These are phyloP conservation scores for Vigna unguiculata DNA, from an alignment of 306 rosid species.

Conservation along the genomic window DNA sequence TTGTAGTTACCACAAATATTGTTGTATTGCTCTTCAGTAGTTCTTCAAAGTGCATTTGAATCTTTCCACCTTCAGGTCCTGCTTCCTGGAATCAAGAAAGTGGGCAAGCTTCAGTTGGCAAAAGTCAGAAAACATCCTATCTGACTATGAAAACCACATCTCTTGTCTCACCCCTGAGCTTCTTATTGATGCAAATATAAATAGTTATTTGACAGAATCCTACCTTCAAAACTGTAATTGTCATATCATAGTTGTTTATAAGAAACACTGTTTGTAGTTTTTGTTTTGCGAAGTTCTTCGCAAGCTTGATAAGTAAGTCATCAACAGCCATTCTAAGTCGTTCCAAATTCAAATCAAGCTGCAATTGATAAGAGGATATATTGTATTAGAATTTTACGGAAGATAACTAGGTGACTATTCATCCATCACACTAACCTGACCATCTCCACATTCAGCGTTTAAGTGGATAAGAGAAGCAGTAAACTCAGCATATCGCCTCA, in stretches of 20 bases:
- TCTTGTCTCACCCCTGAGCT: conserved; percentile 30
- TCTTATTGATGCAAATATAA: conserved; percentile 42
- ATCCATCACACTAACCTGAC: conserved; percentile 69
- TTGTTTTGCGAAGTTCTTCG: conserved; percentile 76
- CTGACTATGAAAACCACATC: conserved; percentile 16
- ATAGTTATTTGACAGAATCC: conserved; percentile 40
- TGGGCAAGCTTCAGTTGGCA: conserved; percentile 30
- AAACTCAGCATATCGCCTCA: conserved; percentile 98
- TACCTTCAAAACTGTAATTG: conserved; percentile 93
- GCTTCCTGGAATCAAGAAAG: conserved; percentile 75
- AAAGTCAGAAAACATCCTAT: conserved; percentile 18
- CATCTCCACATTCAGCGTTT: conserved; percentile 90
- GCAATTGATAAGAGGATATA: conserved; percentile 45
- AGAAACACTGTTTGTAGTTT: conserved; percentile 89
- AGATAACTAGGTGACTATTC: conserved; percentile 5
- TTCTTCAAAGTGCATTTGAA: conserved; percentile 93
- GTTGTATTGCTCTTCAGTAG: conserved; percentile 93
- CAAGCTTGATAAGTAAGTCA: conserved; percentile 95
- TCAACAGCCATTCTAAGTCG: conserved; percentile 97
- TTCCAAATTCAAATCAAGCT: conserved; percentile 90
- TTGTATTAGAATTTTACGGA: conserved; percentile 36
- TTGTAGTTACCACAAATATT: conserved; percentile 80
- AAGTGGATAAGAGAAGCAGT: conserved; percentile 94
- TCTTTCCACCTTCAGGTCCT: conserved; percentile 90
- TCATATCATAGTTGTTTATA: conserved; percentile 97